Evolutionary conservation across 2,329 filamentous ascomycete species (phyloP).

Genomic region (Nannizzia gypsea): DNA sequence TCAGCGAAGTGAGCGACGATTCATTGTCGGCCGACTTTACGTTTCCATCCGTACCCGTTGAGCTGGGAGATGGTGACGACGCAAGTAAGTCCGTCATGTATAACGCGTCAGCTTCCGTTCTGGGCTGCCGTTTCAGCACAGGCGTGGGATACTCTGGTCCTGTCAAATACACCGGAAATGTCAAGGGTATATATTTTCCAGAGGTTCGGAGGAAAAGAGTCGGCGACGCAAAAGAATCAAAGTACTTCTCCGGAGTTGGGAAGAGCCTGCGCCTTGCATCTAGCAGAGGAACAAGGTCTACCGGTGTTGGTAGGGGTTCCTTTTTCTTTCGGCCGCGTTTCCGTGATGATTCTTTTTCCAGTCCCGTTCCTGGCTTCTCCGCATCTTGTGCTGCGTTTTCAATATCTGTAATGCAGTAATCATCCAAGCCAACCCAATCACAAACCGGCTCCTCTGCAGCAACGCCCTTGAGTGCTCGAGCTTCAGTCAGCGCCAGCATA

Average conservation of each 20-base stretch:
- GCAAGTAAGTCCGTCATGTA: constrained; percentile 6
- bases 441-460: constrained; percentile 27
- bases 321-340: constrained; percentile 14
- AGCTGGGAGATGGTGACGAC: background rate
- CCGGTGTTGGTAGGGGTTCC: constrained; percentile 14
- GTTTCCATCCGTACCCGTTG: constrained; percentile 5
- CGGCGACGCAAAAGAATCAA: constrained; percentile 35
- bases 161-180: constrained; percentile 25
- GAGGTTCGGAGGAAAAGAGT: constrained; percentile 32
- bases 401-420: constrained; percentile 23
- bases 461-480: constrained; percentile 23
- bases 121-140: constrained; percentile 15
- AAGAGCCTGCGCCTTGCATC: constrained; percentile 28
- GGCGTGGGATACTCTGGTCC: constrained; percentile 27
- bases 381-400: background rate
- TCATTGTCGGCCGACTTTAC: background rate
- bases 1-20: background rate
- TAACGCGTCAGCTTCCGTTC: constrained; percentile 7
- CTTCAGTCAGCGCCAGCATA: constrained; percentile 34
- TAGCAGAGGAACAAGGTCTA: constrained; percentile 27
- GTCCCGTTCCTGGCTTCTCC: background rate
- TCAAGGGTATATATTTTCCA: constrained; percentile 28
- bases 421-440: constrained; percentile 32
- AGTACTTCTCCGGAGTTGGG: constrained; percentile 27
- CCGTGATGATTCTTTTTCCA: background rate